Conservation (phyloP, 164 flowering plant species). For the Santalum album region DNA sequence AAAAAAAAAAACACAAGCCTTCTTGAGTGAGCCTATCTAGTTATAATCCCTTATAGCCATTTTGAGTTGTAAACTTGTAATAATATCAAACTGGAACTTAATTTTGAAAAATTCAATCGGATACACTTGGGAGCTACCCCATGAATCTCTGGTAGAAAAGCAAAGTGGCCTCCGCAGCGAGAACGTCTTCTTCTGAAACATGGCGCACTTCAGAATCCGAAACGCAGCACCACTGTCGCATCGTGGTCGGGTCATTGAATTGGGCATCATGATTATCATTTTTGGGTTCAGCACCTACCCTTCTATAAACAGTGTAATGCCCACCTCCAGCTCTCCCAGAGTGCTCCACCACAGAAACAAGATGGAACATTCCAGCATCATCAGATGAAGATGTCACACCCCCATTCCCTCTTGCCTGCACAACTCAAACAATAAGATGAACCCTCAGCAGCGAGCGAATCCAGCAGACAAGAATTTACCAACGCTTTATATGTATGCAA, state of each 20-base stretch:
- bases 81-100: no score
- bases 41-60: no score
- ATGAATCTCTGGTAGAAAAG: constrained; percentile 66
- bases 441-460: not conserved
- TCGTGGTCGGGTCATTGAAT: constrained; percentile 8
- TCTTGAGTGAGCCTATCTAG: no score
- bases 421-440: not conserved
- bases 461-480: no score
- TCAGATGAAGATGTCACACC: constrained; percentile 9
- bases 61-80: no score
- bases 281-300: constrained; percentile 20
- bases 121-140: no score
- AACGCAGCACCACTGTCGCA: constrained; percentile 50
- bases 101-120: no score
- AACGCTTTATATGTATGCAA: no score
- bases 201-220: constrained; percentile 61
- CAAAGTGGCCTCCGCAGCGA: constrained; percentile 74
- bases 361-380: constrained; percentile 31
- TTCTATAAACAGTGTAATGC: constrained; percentile 84
- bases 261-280: constrained; percentile 16
- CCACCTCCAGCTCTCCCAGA: constrained; percentile 75
- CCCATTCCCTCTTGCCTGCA: constrained; percentile 23
- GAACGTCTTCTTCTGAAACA: constrained; percentile 60
- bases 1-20: no score
- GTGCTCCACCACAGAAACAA: constrained; percentile 88